Conservation (phyloP, 2,329 filamentous ascomycete species). For the Periconia sp. region DNA sequence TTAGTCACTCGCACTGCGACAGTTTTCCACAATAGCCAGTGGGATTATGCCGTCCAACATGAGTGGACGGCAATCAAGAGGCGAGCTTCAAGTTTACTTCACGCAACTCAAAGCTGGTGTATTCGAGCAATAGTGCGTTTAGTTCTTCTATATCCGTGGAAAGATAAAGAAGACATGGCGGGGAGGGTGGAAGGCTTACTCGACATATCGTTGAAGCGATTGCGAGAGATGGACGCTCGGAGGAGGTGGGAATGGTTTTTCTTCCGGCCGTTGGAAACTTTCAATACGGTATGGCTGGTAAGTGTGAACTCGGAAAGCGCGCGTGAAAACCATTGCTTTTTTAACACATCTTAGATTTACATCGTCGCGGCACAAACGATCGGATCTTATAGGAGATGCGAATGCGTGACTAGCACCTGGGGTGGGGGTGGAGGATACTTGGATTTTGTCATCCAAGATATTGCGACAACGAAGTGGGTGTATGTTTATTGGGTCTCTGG, state of each 20-base stretch:
- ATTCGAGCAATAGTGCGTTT: constrained; percentile 8
- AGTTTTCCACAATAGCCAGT: constrained; percentile 18
- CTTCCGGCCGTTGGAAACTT: constrained; percentile 34
- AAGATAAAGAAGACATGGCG: constrained; percentile 4
- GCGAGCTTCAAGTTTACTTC: constrained; percentile 4
- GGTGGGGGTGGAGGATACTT: constrained; percentile 46
- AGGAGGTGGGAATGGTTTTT: constrained; percentile 30
- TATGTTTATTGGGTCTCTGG: constrained; percentile 35
- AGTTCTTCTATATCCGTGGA: constrained; percentile 7
- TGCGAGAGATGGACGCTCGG: constrained; percentile 16
- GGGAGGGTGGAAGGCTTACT: constrained; percentile 4
- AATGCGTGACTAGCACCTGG: constrained; percentile 46
- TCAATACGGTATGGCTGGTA: constrained; percentile 43
- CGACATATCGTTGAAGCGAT: constrained; percentile 2
- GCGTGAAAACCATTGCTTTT: background rate
- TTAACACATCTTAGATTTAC: constrained; percentile 13
- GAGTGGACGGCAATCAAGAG: constrained; percentile 14
- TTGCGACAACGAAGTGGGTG: constrained; percentile 32
- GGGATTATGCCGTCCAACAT: constrained; percentile 9
- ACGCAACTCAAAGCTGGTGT: constrained; percentile 7
- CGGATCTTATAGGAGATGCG: constrained; percentile 46
- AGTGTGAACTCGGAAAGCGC: background rate
- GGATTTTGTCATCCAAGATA: constrained; percentile 36
- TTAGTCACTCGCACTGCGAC: constrained; percentile 1
- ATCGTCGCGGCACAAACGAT: constrained; percentile 46